Percentiles rank a stretch among this genome's conserved stretches.
Conservation (phyloP, 2,329 filamentous ascomycete genomes). For the Nemania diffusa region DNA sequence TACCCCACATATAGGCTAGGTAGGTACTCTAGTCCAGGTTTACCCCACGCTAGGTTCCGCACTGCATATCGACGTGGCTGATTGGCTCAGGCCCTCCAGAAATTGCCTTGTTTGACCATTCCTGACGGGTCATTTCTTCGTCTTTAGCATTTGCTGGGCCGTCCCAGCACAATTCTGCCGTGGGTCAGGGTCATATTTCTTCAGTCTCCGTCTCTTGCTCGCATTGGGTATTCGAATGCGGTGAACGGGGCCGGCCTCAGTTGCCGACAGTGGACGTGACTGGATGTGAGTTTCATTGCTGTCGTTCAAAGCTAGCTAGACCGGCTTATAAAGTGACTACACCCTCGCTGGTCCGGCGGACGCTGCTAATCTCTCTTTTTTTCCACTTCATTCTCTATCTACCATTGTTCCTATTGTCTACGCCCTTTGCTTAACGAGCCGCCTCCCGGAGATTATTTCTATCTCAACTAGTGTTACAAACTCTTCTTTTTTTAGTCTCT, state of each 20-base stretch:
- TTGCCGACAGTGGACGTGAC: constrained; percentile 31
- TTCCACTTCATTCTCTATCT: background rate
- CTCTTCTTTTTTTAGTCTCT: constrained; percentile 6
- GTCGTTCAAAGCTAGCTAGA: constrained; percentile 16
- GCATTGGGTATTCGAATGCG: constrained; percentile 26
- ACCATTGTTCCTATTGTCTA: background rate
- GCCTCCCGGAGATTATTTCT: background rate
- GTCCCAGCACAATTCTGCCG: constrained; percentile 31
- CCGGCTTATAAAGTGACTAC: constrained; percentile 26
- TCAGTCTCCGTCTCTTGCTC: constrained; percentile 10
- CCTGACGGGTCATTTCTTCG: constrained; percentile 28
- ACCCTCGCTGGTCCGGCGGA: constrained; percentile 14
- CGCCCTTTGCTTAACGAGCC: constrained; percentile 1
- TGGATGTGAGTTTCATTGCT: constrained; percentile 19
- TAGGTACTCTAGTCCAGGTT: background rate
- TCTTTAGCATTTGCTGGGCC: constrained; percentile 29
- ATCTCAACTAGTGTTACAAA: background rate
- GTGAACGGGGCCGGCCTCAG: constrained; percentile 34
- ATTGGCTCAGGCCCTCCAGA: constrained; percentile 27
- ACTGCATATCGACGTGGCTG: constrained; percentile 17
- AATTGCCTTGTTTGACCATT: constrained; percentile 35
- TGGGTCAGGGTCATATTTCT: constrained; percentile 19
- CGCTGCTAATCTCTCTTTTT: background rate
- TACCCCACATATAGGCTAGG: constrained; percentile 2
- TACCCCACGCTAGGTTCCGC: constrained; percentile 29